phyloP scores from a whole-genome alignment of 495 filamentous ascomycete genomes.

The Penicillium verhagenii region DNA sequence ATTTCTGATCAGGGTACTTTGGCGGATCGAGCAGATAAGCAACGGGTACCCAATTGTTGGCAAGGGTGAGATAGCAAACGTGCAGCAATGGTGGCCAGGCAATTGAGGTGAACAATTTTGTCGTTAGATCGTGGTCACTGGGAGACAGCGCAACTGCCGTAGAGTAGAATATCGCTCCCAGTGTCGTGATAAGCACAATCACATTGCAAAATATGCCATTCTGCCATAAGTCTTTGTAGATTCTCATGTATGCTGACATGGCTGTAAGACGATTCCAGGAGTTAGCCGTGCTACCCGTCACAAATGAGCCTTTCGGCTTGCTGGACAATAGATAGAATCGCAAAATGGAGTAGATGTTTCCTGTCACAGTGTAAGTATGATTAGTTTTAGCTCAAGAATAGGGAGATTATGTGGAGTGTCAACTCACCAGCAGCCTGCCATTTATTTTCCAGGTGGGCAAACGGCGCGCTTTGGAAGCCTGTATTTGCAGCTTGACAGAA shows the following conservation, averaged over 20 bases:
- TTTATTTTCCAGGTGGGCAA: constrained; percentile 35
- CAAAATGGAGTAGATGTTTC: constrained; percentile 26
- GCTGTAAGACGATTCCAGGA: constrained; percentile 20
- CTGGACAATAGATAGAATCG: constrained; percentile 30
- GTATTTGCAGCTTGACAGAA: constrained; percentile 21
- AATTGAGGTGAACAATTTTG: constrained; percentile 17
- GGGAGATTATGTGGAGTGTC: background rate
- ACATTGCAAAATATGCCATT: constrained; percentile 26
- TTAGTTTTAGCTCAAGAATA: background rate
- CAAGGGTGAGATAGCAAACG: constrained; percentile 22
- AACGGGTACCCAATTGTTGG: constrained; percentile 28
- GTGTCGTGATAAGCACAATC: constrained; percentile 13
- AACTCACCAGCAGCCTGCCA: constrained; percentile 34
- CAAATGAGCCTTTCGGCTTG: constrained; percentile 38
- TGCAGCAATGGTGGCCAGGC: constrained; percentile 34
- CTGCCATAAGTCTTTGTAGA: constrained; percentile 19
- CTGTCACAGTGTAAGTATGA: constrained; percentile 9
- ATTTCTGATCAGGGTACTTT: constrained; percentile 5
- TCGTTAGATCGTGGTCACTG: background rate
- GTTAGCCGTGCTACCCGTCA: constrained; percentile 37
- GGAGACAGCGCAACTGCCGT: background rate
- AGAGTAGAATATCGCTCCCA: constrained; percentile 13
- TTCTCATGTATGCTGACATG: constrained; percentile 8
- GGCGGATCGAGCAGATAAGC: constrained; percentile 29
- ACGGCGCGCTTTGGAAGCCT: constrained; percentile 17